Conservation (phyloP, 192 early-diverging fungal species). For the Umbelopsis vinacea region DNA sequence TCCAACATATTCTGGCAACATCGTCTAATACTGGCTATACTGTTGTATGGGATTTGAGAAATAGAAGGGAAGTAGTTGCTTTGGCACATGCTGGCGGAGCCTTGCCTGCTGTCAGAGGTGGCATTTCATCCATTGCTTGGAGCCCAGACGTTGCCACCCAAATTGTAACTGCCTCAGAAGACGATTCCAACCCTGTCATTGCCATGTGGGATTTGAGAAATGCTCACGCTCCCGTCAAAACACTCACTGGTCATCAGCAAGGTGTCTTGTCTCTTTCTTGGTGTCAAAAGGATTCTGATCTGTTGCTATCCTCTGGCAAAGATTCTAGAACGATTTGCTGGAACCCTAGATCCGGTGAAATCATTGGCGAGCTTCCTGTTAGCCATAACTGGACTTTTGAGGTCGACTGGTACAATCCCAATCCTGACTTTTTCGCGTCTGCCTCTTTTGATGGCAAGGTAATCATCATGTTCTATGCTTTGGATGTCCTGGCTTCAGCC, state of each 20-base stretch:
- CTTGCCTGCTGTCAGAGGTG: conserved; percentile 63
- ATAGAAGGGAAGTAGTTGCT: conserved; percentile 82
- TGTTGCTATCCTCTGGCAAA: conserved; percentile 93
- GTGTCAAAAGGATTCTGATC: conserved; percentile 92
- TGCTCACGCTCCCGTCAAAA: conserved; percentile 88
- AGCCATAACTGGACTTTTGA: conserved; percentile 95
- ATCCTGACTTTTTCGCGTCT: conserved; percentile 88
- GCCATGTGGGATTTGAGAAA: conserved; percentile 96
- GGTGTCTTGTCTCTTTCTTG: conserved; percentile 93
- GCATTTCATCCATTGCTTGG: conserved; percentile 87
- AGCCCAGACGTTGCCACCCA: conserved; percentile 91
- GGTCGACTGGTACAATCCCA: conserved; percentile 92
- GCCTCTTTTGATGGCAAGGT: conserved; percentile 94
- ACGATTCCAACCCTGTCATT: conserved; percentile 88
- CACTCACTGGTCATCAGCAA: conserved; percentile 84
- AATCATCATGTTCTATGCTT: no score
- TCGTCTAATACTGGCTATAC: conserved; percentile 90
- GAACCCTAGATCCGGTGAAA: conserved; percentile 82
- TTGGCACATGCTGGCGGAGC: conserved; percentile 60
- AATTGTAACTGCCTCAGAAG: conserved; percentile 90
- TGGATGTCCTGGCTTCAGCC: neutral
- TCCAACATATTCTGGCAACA: conserved; percentile 91
- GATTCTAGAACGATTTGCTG: conserved; percentile 94
- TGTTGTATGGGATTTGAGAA: conserved; percentile 95
- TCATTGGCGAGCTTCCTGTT: conserved; percentile 88